Conservation (phyloP, 2,329 filamentous ascomycete genomes). For the Dendrostoma leiphaemia region DNA sequence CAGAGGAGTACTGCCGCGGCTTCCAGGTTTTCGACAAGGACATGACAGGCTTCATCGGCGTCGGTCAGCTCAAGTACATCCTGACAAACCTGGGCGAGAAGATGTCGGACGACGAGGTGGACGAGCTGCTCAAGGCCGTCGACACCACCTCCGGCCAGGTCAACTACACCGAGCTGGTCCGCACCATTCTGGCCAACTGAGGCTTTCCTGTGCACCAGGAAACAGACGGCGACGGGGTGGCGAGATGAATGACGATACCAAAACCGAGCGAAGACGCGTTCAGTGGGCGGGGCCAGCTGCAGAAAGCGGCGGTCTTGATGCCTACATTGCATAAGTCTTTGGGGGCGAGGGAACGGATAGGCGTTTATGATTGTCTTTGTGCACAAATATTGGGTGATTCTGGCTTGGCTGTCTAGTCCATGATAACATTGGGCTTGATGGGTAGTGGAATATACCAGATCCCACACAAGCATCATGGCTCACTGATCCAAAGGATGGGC, state of each 20-base stretch:
- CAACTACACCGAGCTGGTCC: slow-evolving; percentile 90
- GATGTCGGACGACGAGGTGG: slow-evolving; percentile 98
- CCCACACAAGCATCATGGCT: not conserved
- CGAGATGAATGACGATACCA: slow-evolving; percentile 8
- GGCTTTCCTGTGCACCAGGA: not conserved
- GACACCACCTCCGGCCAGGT: slow-evolving; percentile 95
- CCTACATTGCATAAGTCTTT: slow-evolving; percentile 18
- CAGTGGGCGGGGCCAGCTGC: too few relatives aligned
- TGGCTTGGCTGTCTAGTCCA: slow-evolving; percentile 6
- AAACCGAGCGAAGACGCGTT: slow-evolving; percentile 5
- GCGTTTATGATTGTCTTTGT: slow-evolving; percentile 20
- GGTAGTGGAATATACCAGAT: slow-evolving; percentile 7
- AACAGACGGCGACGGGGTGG: slow-evolving; percentile 4
- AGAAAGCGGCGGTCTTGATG: too few relatives aligned
- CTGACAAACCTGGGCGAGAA: slow-evolving; percentile 98
- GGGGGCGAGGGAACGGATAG: slow-evolving; percentile 9
- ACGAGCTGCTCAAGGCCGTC: slow-evolving; percentile 97
- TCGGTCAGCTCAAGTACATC: slow-evolving; percentile 97
- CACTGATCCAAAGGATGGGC: too few relatives aligned
- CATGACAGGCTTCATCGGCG: slow-evolving; percentile 95
- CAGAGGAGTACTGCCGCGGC: slow-evolving; percentile 95
- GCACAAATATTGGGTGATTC: slow-evolving; percentile 14
- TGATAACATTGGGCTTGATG: slow-evolving; percentile 5
- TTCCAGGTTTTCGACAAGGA: slow-evolving; percentile 99
- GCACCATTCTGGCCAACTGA: slow-evolving; percentile 82